phyloP scores from a whole-genome alignment of 495 filamentous ascomycete species.

The Staphylotrichum tortipilum region DNA sequence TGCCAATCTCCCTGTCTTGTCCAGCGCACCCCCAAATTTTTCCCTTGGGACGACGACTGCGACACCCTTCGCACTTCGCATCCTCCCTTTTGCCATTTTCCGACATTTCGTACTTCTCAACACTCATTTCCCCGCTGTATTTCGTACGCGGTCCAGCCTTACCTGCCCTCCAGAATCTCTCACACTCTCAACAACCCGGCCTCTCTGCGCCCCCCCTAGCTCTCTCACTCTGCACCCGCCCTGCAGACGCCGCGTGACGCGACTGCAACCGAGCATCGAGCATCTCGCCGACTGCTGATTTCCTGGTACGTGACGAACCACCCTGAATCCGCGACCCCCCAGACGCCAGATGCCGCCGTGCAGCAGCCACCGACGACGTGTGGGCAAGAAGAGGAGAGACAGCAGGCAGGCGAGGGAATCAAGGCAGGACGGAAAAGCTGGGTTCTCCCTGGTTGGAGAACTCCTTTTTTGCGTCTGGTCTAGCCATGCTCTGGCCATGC shows the following conservation, averaged over 20 bases:
- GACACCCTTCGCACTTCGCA: slow-evolving; percentile 20
- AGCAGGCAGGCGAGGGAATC: too few relatives aligned
- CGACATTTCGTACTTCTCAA: slow-evolving; percentile 26
- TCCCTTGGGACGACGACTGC: slow-evolving; percentile 20
- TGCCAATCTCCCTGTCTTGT: slow-evolving; percentile 16
- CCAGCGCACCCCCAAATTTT: slow-evolving; percentile 29
- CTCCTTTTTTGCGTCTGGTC: background rate
- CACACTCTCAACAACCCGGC: slow-evolving; percentile 14
- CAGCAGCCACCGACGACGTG: too few relatives aligned
- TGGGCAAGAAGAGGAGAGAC: too few relatives aligned
- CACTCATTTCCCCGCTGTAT: slow-evolving; percentile 25
- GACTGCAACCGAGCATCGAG: slow-evolving; percentile 14
- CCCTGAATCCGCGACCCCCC: too few relatives aligned
- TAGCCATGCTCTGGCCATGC: too few relatives aligned
- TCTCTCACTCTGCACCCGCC: too few relatives aligned
- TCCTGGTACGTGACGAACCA: slow-evolving; percentile 21
- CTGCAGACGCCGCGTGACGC: too few relatives aligned
- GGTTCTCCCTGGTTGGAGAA: background rate
- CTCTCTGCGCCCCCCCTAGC: too few relatives aligned
- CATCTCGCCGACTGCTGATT: slow-evolving; percentile 12
- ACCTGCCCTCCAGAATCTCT: too few relatives aligned
- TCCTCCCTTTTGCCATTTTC: too few relatives aligned
- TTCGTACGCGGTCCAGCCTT: slow-evolving; percentile 28
- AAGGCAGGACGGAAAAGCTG: background rate
- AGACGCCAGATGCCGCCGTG: too few relatives aligned